Percentiles rank a stretch among this genome's conserved stretches.
These are phyloP conservation scores for Extremus antarcticus DNA, from an alignment of 495 filamentous ascomycete genomes.

Conservation along the genomic window DNA sequence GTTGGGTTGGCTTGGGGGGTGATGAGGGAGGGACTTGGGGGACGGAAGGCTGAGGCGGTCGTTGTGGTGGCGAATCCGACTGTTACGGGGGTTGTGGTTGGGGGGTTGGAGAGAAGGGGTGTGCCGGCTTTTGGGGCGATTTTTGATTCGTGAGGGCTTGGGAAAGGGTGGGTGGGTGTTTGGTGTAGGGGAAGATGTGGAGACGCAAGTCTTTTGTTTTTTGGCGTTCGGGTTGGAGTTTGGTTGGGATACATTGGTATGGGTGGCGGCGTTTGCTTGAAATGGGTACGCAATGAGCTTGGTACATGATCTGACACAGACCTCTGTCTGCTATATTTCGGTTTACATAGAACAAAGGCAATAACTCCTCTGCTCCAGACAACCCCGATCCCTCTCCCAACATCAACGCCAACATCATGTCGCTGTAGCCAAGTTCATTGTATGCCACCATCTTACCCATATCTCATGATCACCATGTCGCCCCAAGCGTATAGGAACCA, in stretches of 20 bases:
- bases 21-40: conserved; percentile 45
- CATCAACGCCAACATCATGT: too few relatives aligned
- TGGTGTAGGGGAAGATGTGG: neutral
- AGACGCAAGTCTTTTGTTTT: neutral
- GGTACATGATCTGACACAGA: too few relatives aligned
- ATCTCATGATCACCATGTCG: neutral
- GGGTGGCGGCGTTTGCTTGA: too few relatives aligned
- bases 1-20: conserved; percentile 47
- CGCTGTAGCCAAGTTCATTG: too few relatives aligned
- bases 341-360: too few relatives aligned
- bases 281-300: too few relatives aligned
- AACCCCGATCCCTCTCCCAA: too few relatives aligned
- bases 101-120: conserved; percentile 58
- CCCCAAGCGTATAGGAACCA: neutral
- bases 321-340: too few relatives aligned
- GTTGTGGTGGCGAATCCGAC: conserved; percentile 67
- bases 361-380: too few relatives aligned
- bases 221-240: too few relatives aligned
- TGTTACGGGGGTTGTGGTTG: conserved; percentile 61
- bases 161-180: neutral
- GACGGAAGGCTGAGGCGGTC: conserved; percentile 59
- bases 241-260: too few relatives aligned
- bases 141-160: conserved; percentile 63
- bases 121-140: conserved; percentile 68
- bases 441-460: too few relatives aligned